These are phyloP conservation scores for Fusarium cicatricum DNA, from an alignment of 2,329 filamentous ascomycete species.

Conservation along the genomic window DNA sequence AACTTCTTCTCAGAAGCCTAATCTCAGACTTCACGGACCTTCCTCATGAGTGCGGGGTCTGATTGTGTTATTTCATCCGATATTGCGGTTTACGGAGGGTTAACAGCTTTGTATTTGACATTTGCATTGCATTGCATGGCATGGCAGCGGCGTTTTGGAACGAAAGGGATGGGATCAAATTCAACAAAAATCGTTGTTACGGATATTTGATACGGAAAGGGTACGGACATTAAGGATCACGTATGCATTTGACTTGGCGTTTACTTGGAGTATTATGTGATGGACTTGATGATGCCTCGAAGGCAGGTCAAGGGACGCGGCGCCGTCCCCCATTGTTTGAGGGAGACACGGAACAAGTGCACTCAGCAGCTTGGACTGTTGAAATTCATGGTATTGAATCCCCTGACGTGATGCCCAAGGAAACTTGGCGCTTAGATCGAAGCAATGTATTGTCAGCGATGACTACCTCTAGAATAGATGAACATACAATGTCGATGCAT, in stretches of 20 bases:
- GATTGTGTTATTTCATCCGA: constrained; percentile 22
- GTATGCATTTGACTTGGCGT: constrained; percentile 33
- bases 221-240: constrained; percentile 14
- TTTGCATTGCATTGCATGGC: constrained; percentile 42
- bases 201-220: constrained; percentile 22
- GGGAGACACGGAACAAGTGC: no score
- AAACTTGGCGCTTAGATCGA: constrained; percentile 35
- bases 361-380: no score
- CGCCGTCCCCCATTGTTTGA: no score
- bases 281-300: constrained; percentile 8
- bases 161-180: constrained; percentile 28
- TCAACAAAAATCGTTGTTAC: constrained; percentile 11
- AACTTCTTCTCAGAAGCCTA: constrained; percentile 11
- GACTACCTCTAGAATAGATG: constrained; percentile 29
- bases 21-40: constrained; percentile 8
- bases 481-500: neutral
- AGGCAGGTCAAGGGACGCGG: neutral
- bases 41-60: neutral
- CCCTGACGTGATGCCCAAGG: constrained; percentile 1
- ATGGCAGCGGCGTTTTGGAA: constrained; percentile 45
- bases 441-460: constrained; percentile 31
- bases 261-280: constrained; percentile 20
- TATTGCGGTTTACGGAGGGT: constrained; percentile 24
- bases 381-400: no score
- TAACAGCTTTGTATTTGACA: constrained; percentile 30